Percentiles rank a stretch among this genome's conserved stretches.
Evolutionary conservation across 2,329 filamentous ascomycete genomes (phyloP).

Genomic region (Calonectria honghensis): DNA sequence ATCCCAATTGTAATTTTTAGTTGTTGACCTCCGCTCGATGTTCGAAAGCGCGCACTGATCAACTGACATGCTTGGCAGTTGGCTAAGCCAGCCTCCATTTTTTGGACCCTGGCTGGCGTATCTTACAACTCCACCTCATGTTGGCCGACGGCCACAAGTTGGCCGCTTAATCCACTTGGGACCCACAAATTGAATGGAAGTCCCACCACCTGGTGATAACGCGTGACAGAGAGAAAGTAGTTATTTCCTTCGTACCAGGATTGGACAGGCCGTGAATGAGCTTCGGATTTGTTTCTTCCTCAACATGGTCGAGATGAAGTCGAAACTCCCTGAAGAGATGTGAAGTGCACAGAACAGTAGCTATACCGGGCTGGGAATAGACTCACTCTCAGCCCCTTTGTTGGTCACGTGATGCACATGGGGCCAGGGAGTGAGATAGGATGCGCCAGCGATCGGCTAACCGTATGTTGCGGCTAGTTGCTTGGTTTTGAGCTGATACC

Average conservation of each 20-base stretch:
- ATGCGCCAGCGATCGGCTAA: conserved; percentile 15
- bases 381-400: background rate
- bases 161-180: background rate
- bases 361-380: background rate
- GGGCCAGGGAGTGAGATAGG: background rate
- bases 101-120: background rate
- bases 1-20: background rate
- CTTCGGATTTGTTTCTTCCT: background rate
- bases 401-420: background rate
- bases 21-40: background rate
- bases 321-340: background rate
- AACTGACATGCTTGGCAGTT: background rate
- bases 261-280: background rate
- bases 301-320: background rate
- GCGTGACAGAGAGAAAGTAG: background rate
- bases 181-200: background rate
- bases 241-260: background rate
- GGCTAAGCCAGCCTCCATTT: background rate
- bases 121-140: conserved; percentile 1
- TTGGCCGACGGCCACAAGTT: conserved; percentile 23
- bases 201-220: conserved; percentile 2
- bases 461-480: background rate
- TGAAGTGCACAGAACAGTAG: background rate
- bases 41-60: background rate
- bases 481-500: background rate